Base-by-base conservation (phyloP, 176 grass and related monocot genomes). In the Poa pratensis region DNA sequence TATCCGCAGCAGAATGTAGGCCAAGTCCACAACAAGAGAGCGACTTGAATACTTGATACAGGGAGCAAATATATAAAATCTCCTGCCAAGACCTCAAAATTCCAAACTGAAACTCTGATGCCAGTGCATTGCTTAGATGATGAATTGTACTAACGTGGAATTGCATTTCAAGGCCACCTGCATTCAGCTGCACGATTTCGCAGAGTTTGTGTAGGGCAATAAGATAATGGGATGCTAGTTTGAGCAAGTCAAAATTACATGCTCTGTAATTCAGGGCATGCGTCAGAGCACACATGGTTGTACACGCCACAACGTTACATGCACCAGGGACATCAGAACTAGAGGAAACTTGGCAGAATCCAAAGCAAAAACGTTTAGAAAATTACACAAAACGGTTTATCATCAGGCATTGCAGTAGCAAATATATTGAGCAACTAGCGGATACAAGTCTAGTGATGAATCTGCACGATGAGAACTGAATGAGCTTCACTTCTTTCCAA, bases 201-300 rank as follows among this genome's bases (percentile, higher is more conserved):
- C 69, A 85, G 69, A 89, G 18, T 82, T 55, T 79, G n/a, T 71
- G 30, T 6, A 82, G 30, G 62, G 62, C 17, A 53, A 53, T 77
- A 80, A 46, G 11, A 6, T 12, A 45, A 58, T 9, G 3, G 27
- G 32, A 76, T 51, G 57, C 42, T 10, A 83, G 6, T 49, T 85
- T 76, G 11, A 24, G 34, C 70, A 57, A n/a, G 16, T 43, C 16
- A 40, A 65, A 69, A 3, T 58, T 74, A 73, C 62, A 71, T 18
- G 68, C 68, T 71, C 39, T 45, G 67, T 23, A 72, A 72, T 22
- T 48, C 69, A 45, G 69, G 5, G 40, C 39, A 46, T 24, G 40
- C 6, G 12, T 16, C 23, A 46, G 42, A n/a, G n/a, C 69, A 73
- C 40, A 73, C 69, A 73, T 12, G 3, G 22, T 48, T 48, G 6